A percentile compares a stretch with the other conserved stretches of the same genome.
Conservation (phyloP, 306 rosid genomes). For the Benincasa hispida region DNA sequence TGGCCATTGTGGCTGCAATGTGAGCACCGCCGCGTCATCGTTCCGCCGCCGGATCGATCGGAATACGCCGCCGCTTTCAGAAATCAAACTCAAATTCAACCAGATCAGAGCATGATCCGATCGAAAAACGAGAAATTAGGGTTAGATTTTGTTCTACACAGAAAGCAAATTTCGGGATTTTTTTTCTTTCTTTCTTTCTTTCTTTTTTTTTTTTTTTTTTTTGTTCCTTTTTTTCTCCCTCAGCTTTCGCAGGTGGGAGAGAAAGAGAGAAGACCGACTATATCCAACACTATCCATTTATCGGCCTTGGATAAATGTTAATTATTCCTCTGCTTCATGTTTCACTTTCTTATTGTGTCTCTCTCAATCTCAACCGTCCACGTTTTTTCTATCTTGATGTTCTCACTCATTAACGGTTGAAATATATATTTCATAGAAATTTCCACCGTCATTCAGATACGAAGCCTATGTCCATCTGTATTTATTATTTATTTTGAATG, state of each 20-base stretch:
- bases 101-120: constrained; percentile 19
- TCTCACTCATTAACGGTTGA: not conserved
- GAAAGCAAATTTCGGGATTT: not conserved
- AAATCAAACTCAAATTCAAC: constrained; percentile 6
- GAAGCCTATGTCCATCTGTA: not conserved
- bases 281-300: constrained; percentile 9
- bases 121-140: not conserved
- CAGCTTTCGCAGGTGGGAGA: constrained; percentile 36
- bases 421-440: not conserved
- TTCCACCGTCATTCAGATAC: not conserved
- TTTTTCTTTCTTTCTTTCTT: not conserved
- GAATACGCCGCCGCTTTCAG: not conserved
- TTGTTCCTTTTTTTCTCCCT: not conserved
- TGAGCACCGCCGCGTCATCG: constrained; percentile 90
- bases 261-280: constrained; percentile 20
- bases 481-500: not conserved
- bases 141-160: not conserved
- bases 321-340: not conserved
- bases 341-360: not conserved
- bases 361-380: not conserved
- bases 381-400: not conserved
- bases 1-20: constrained; percentile 99
- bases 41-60: constrained; percentile 1
- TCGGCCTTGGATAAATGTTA: constrained; percentile 2
- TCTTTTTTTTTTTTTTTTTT: not conserved